phyloP scores from a whole-genome alignment of 805 yeast species.

The Aciculoconidium aculeatum region DNA sequence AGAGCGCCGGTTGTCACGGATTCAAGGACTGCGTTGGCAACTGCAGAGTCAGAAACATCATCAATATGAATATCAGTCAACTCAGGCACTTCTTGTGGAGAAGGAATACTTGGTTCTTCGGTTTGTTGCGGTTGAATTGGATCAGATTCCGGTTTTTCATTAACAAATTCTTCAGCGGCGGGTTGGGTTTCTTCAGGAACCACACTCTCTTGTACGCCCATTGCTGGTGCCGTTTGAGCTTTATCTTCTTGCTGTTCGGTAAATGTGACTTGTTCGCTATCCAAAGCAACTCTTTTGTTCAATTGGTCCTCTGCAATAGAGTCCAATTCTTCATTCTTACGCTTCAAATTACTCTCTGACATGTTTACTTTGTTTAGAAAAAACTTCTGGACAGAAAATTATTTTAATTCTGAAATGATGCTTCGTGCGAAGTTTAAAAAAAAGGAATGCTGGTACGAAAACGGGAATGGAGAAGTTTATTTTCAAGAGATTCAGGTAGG shows the following conservation, averaged over 20 bases:
- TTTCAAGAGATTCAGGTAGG: too few species aligned
- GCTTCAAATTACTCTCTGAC: conserved; percentile 38
- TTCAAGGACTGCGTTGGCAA: too few species aligned
- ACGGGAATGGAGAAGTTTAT: too few species aligned
- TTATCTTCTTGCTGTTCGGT: conserved; percentile 38
- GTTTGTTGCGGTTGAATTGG: conserved; percentile 1
- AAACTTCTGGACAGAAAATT: not conserved
- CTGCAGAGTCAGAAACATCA: too few species aligned
- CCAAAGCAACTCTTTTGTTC: conserved; percentile 66
- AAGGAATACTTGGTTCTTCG: too few species aligned
- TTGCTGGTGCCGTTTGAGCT: conserved; percentile 37
- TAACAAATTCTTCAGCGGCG: conserved; percentile 1
- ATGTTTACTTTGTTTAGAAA: conserved; percentile 1
- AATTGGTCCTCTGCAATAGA: conserved; percentile 41
- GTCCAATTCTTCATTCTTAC: conserved; percentile 61
- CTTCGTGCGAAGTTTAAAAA: not conserved
- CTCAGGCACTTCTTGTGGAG: too few species aligned
- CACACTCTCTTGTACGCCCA: conserved; percentile 10
- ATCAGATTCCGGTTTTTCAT: conserved; percentile 3
- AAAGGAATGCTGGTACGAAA: not conserved
- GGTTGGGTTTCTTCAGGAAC: too few species aligned
- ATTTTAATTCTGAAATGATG: not conserved
- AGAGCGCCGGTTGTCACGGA: too few species aligned
- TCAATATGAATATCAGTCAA: too few species aligned
- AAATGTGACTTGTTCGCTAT: conserved; percentile 48